Base-by-base conservation (phyloP, 2,329 filamentous ascomycete species). In the Exophiala dermatitidis region DNA sequence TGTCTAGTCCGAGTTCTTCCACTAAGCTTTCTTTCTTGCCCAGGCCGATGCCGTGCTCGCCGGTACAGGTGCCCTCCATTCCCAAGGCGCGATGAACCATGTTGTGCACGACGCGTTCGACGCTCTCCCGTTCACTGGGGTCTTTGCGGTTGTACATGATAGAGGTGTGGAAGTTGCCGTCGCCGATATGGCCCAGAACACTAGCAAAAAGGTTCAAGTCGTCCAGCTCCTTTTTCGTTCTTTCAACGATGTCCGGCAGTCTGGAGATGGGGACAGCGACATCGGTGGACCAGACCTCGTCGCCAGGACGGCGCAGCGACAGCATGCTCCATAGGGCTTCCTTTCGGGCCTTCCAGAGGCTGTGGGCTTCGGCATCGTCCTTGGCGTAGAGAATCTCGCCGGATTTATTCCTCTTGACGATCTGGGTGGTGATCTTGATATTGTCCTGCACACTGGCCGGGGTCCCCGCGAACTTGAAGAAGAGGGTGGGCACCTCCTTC, bases 111-210 rank as follows among this genome's bases (percentile, higher is more conserved):
- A 88, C 89, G 50, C 77, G 78, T 67, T 93, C 87, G 1, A 93
- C 88, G 61, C 85, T 86, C 40, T 78, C 83, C 52, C 79, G 79
- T 70, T 95, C 86, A 29, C 76, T 81, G 2, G 80, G 77, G 51
- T 90, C 76, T 28, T 75, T 77, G 29, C 80, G 79, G 69, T 93
- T 82, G 46, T 95, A 96, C 72, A 96, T 85, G 70, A 96, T 93
- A 66, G 85, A 88, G 67, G 90, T 85, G 68, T 96, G 90, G 73
- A 96, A 96, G 69, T 96, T 96, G 36, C 90, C 90, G 66, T 95
- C 90, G 8, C 90, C 90, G 52, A 96, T 85, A 65, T 96, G 90
- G 2, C 90, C 90, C 3, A 96, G 74, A 30, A 95, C 87, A 64
- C 86, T 90, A 1, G 89, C 88, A 67, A 95, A 95, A 1, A 95